Evolutionary conservation across 2,329 filamentous ascomycete genomes (phyloP), one percentile per base, ranked within the genome.

Genomic region (Pseudogymnoascus sp.): DNA sequence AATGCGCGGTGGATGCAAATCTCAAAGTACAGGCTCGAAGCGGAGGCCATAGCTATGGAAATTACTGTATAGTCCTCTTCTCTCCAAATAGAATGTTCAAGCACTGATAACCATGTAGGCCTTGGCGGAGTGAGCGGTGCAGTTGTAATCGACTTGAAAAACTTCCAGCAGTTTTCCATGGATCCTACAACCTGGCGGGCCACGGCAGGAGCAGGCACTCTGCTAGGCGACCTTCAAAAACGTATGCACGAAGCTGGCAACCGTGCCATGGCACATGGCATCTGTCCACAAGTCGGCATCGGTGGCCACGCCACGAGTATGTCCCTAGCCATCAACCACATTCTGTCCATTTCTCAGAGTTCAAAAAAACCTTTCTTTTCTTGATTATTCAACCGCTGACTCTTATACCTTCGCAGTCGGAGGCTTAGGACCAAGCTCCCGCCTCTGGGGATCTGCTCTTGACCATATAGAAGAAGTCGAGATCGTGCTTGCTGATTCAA

Each of bases 201-300:
- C 5, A 81, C 76, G 0, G 78, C 85, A 63, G 83, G 84, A 6
- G 75, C 79, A 3, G 84, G 83, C 1, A 77, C 76, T 35, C 74
- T 70, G n/a, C 77, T 87, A 0, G 77, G 78, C 3, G 77, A 83
- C 60, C 72, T 87, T 12, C 80, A 81, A 8, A 69, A 77, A 37
- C 72, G 75, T 43, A 73, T 86, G 8, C 78, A 83, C 62, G 69
- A 77, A 6, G 76, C 79, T 61, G 83, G 81, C 5, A 76, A 77
- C 29, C 77, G 83, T n/a, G 83, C 83, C 2, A 80, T 86, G 61
- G 75, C 83, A 0, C 83, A 86, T 62, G 83, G 83, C 8, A 81
- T 81, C 1, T 86, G 84, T 63, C 83, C 83, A 0, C 78, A 78
- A 5, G 82, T 86, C 10, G 83, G 83, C 5, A 77, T 84, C 8